Base-by-base conservation (phyloP, 2,329 filamentous ascomycete genomes). In the Cladosporium sphaerospermum region DNA sequence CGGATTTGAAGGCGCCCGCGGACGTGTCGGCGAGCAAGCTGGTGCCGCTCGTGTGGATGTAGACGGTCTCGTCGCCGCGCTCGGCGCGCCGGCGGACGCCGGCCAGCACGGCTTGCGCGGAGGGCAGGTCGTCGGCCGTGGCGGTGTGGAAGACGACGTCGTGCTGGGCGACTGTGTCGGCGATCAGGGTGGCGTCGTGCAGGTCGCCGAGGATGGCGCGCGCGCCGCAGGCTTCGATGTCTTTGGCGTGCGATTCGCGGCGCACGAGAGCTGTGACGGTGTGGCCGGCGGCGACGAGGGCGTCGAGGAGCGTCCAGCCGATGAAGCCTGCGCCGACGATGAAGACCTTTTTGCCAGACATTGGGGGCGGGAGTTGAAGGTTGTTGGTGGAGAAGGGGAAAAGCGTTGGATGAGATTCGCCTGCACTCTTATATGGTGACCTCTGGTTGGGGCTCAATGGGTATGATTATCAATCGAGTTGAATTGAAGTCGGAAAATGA, bases 71-170 rank as follows among this genome's bases (percentile, higher is more conserved):
- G 28, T 71, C 67, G 9, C 65, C 67, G 33, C 69, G 58, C 4
- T 31, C 19, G 1, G 62, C 56, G 7, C 74, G 69, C 50, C 69
- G 58, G 45, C 67, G 58, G 47, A 78, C 60, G 6, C 74, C 76
- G 9, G 70, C 67, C 3, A 78, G 61, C 10, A 79, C 67, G 13
- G 75, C 73, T 57, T 74, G 57, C 1, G 68, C 75, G 10, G 70
- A 73, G 9, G 73, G 71, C 14, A 74, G 61, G 54, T 78, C 69
- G 62, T 78, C 75, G 3, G 75, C 74, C 3, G 74, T 76, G 10
- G 76, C 76, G 7, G 72, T 76, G 61, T 78, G 75, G 51, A 79
- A 65, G 36, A 73, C 64, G 8, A 76, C 71, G 47, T 78, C 75
- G 56, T 67, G 66, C 18, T 67, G 55, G 2, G 63, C 45, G 1